Conservation (phyloP, 108 stramenopile genomes). For the Fistulifera pelliculosa region DNA sequence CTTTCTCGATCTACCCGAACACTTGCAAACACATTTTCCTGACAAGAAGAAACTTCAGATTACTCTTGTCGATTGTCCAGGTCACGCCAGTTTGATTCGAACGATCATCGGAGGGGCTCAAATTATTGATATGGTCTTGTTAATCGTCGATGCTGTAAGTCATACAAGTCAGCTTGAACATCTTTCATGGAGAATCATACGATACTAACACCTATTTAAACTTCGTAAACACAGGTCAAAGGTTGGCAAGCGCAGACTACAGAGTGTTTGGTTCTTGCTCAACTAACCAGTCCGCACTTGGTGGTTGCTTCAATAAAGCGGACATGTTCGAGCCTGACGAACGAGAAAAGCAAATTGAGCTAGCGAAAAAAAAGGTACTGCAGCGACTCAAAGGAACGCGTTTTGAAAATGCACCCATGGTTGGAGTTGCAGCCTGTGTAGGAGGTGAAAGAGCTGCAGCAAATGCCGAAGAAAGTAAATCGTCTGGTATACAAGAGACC, state of each 20-base stretch:
- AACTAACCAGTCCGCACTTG: slow-evolving; percentile 82
- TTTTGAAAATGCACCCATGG: slow-evolving; percentile 69
- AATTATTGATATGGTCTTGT: slow-evolving; percentile 92
- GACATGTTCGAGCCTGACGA: slow-evolving; percentile 78
- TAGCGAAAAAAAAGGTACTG: slow-evolving; percentile 54
- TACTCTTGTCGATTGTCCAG: slow-evolving; percentile 95
- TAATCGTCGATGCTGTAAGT: slow-evolving; percentile 88
- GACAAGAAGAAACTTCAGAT: slow-evolving; percentile 16
- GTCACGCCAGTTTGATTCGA: slow-evolving; percentile 94
- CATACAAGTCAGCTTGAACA: too few relatives aligned
- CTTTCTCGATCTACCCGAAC: slow-evolving; percentile 67
- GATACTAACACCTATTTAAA: too few relatives aligned
- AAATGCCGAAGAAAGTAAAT: slow-evolving; percentile 7
- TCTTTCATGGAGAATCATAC: too few relatives aligned
- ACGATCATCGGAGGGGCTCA: slow-evolving; percentile 98
- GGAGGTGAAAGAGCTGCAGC: slow-evolving; percentile 93
- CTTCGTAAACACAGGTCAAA: slow-evolving; percentile 45
- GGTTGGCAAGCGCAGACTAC: slow-evolving; percentile 99
- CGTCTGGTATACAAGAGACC: slow-evolving; percentile 23
- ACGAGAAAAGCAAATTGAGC: slow-evolving; percentile 44
- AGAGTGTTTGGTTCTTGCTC: slow-evolving; percentile 97
- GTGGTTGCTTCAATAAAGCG: slow-evolving; percentile 91
- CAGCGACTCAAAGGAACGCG: slow-evolving; percentile 47
- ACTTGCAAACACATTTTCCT: slow-evolving; percentile 28
- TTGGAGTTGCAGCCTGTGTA: slow-evolving; percentile 80